phyloP scores from a whole-genome alignment of 2,329 filamentous ascomycete genomes.

The Tolypocladium cylindrosporum region DNA sequence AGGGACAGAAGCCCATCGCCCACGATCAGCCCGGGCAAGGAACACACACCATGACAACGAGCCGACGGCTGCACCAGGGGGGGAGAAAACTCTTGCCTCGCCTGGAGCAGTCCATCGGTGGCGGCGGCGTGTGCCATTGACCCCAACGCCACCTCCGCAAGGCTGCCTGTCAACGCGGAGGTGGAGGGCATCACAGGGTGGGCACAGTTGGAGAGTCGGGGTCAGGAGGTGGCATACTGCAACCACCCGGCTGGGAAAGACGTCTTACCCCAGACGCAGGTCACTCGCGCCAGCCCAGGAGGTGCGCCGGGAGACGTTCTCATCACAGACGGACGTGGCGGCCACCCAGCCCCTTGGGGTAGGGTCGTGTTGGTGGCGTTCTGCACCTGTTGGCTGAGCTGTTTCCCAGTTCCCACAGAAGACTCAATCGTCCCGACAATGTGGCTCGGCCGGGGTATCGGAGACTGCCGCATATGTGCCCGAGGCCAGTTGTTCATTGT shows the following conservation, averaged over 20 bases:
- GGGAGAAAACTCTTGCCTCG: not conserved
- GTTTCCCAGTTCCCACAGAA: not conserved
- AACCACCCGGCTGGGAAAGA: not conserved
- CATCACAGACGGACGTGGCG: not conserved
- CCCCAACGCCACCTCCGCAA: not conserved
- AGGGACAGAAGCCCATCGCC: not conserved
- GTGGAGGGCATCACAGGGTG: not conserved
- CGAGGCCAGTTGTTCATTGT: not conserved
- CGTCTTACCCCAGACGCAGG: not conserved
- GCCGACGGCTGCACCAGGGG: not conserved
- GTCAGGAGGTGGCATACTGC: not conserved
- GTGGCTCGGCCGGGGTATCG: not conserved
- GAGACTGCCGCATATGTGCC: not conserved
- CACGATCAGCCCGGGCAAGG: not conserved
- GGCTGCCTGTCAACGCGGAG: not conserved
- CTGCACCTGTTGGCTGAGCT: not conserved
- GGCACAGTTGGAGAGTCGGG: not conserved
- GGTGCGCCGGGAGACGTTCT: not conserved
- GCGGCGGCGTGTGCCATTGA: not conserved
- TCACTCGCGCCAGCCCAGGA: not conserved
- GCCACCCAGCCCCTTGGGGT: not conserved
- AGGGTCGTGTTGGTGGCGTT: not conserved
- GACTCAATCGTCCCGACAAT: not conserved
- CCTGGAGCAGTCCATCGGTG: not conserved
- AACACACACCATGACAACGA: not conserved